Percentiles rank a stretch among this genome's conserved stretches.
Evolutionary conservation across 805 yeast genomes (phyloP).

Genomic region (Saturnispora ahearnii): DNA sequence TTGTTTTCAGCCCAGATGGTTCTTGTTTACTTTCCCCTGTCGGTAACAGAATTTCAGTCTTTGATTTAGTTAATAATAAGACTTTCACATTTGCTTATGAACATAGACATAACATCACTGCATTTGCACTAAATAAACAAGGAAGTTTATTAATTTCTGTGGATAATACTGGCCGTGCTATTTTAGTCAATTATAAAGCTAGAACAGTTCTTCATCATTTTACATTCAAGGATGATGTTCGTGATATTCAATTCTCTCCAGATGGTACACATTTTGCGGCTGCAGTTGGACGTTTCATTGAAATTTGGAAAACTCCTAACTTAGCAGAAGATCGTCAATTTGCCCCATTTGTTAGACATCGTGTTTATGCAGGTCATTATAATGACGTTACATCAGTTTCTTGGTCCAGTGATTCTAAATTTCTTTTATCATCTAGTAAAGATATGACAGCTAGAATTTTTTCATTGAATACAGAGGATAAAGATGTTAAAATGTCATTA

Average conservation of each 20-base stretch:
- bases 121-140: slow-evolving; percentile 77
- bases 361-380: slow-evolving; percentile 89
- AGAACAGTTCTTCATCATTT: slow-evolving; percentile 87
- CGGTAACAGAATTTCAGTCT: slow-evolving; percentile 85
- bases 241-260: slow-evolving; percentile 74
- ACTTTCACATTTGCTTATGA: slow-evolving; percentile 89
- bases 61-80: slow-evolving; percentile 74
- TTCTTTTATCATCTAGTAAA: slow-evolving; percentile 75
- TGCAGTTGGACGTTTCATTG: slow-evolving; percentile 72
- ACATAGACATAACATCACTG: slow-evolving; percentile 74
- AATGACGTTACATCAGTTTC: slow-evolving; percentile 67
- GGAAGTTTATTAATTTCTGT: slow-evolving; percentile 73
- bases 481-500: slow-evolving; percentile 71
- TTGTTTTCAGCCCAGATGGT: slow-evolving; percentile 81
- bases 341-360: slow-evolving; percentile 88
- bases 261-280: slow-evolving; percentile 84
- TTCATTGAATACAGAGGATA: slow-evolving; percentile 63
- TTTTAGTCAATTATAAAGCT: slow-evolving; percentile 74
- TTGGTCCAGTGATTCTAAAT: slow-evolving; percentile 90
- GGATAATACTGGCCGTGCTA: slow-evolving; percentile 89
- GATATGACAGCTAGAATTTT: slow-evolving; percentile 85
- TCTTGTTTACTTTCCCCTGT: slow-evolving; percentile 79
- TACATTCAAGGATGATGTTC: slow-evolving; percentile 76
- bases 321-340: slow-evolving; percentile 78
- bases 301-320: slow-evolving; percentile 90